Base-by-base conservation (phyloP, 805 yeast species). In the Candida krabiensis region DNA sequence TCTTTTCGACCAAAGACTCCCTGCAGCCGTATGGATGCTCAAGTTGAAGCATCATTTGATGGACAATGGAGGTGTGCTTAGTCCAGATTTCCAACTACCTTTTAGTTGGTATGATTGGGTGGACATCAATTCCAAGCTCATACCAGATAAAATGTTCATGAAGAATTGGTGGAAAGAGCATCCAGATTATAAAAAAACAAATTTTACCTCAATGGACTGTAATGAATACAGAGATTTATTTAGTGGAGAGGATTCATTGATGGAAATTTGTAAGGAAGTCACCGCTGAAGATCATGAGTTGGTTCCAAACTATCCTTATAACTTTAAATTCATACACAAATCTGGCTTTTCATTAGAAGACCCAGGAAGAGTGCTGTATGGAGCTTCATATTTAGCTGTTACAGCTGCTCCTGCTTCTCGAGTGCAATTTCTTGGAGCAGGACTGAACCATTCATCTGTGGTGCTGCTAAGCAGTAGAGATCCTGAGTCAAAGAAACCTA, bases 81-180 rank as follows among this genome's bases (percentile, higher is more conserved):
- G 53, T 31, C 49, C 61, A 3, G 25, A 40, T 4, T 50, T 56
- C 31, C 37, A 49, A 19, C 23, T 63, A 4, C 66, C 66, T 1
- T 66, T 66, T 38, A 40, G 53, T 29, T 65, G 70, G 69, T 37
- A 33, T 11, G 55, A 53, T 23, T 61, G 64, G 62, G 44, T 53
- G 13, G 59, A 58, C 38, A 40, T 58, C 27, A 38, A 40, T 17
- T 21, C 49, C 15, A 55, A 53, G 35, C 37, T 57, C 14, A 28
- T 17, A 5, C 38, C 50, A 2, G 34, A 35, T 43, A 19, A 36
- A 12, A 40, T 19, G 9, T 44, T 30, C 38, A 16, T 38, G 24
- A 15, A 24, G 9, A 14, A 28, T 3, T 49, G 49, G 48, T 38
- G 23, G 30, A 21, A 35, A 13, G 34, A 34, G 11, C 26, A 42